These are phyloP conservation scores for Hordeum pubiflorum DNA, from an alignment of 202 grass and related monocot genomes.

Conservation along the genomic window DNA sequence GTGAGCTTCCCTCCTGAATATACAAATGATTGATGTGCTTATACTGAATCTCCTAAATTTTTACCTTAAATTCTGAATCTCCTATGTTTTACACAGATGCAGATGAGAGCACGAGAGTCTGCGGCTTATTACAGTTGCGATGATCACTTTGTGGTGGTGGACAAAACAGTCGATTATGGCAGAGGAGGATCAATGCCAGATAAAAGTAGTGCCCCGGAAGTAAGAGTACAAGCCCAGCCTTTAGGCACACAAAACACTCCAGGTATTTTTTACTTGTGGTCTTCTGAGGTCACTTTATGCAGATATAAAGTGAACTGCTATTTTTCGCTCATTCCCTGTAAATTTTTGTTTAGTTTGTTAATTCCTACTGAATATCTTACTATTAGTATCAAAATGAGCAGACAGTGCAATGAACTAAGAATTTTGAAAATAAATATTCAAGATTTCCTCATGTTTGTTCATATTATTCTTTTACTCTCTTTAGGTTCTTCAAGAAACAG, in stretches of 20 bases:
- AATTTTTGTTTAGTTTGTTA: not conserved
- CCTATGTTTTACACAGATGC: slow-evolving; percentile 37
- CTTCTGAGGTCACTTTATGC: not conserved
- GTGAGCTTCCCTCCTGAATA: slow-evolving; percentile 30
- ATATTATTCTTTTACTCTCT: not conserved
- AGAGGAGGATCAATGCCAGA: slow-evolving; percentile 35
- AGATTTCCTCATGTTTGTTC: not conserved
- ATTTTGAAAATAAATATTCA: not conserved
- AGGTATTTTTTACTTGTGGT: slow-evolving; percentile 29
- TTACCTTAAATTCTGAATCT: not conserved
- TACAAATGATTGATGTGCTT: not conserved
- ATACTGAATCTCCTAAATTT: slow-evolving; percentile 4
- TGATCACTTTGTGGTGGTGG: slow-evolving; percentile 96
- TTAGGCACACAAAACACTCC: not conserved
- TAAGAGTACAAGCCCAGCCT: slow-evolving; percentile 22
- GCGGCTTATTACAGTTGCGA: slow-evolving; percentile 93
- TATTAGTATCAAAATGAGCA: not conserved
- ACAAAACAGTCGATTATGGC: slow-evolving; percentile 86
- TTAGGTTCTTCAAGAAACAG: slow-evolving; percentile 37
- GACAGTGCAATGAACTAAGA: not conserved
- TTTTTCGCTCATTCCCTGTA: not conserved
- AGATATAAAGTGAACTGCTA: not conserved
- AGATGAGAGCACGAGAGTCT: slow-evolving; percentile 75
- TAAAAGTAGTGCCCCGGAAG: slow-evolving; percentile 31
- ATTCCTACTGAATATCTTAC: not conserved